Evolutionary conservation across 345 rosid species (phyloP), one percentile per base, ranked within the genome.

Genomic region (Corchorus olitorius): DNA sequence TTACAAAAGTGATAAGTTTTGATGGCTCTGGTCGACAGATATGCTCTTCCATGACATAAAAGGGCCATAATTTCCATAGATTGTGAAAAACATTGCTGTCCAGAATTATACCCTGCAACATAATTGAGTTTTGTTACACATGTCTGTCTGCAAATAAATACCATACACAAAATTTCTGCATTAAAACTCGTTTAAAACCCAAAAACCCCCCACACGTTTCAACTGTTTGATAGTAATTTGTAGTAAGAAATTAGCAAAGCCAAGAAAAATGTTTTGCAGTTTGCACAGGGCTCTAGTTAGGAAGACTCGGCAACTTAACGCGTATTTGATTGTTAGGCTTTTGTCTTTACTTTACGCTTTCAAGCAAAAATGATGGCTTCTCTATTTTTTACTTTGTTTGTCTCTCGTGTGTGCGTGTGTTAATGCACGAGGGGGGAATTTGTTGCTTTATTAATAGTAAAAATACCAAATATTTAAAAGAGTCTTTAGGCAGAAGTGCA

Each of bases 241-340:
- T 27, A 27, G 27, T 27, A 27, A 27, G 27, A 27, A 27, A 59
- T 59, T 59, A 10, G 11, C 34, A 12, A 59, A n/a, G 43, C 19
- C 8, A 7, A 54, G 17, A n/a, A 54, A 20, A 4, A 8, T 50
- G 58, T 16, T 50, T 27, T 12, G 17, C 37, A 27, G 27, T 48
- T 67, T 48, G 60, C 73, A 69, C 73, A 33, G 43, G 73, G 45
- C 73, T 69, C 59, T 69, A 69, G 73, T 35, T 12, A 6, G 6
- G 43, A 39, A 22, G 71, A 66, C 39, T 20, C 37, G 14, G 33
- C 70, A 11, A 6, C 35, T 20, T 69, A 49, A 69, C 58, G 43
- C 59, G 60, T 34, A 52, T 52, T 27, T 52, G 33, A 19, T 16
- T 35, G 60, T 52, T 52, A 52, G 16, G 11, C 73, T 45, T 8